Base-by-base conservation (phyloP, 768 basidiomycete species). In the Psilocybe cubensis region DNA sequence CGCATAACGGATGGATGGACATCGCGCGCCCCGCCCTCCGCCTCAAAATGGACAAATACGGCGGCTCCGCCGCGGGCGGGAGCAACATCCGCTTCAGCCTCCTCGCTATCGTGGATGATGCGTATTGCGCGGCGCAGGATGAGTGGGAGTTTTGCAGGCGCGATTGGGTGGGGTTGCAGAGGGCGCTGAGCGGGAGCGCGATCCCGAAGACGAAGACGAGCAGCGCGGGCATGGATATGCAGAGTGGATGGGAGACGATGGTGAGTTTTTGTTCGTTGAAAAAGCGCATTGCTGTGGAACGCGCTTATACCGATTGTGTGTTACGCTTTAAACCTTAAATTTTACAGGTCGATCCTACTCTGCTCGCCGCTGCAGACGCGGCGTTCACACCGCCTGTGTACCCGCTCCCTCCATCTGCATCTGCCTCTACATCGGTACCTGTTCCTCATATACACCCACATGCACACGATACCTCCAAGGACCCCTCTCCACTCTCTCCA, bases 1-100 rank as follows among this genome's bases (percentile, higher is more conserved):
- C 20, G n/a, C 47, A 51, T 53, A 56, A 65, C 14, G 68, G 62
- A 0, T 88, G 86, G 86, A 84, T 85, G 78, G 81, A 85, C 63
- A 70, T 85, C 43, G 86, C 79, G 20, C 81, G 85, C 17, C 85
- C 86, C 0, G 85, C 80, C 14, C 70, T 88, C 51, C 73, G 81
- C 31, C 76, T 80, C 72, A 85, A 85, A 66, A 88, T 88, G 85
- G 76, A 79, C 59, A 80, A 80, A 59, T 82, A 82, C 58, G 80
- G 82, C 25, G 80, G 80, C 5, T 74, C 73, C 2, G 76, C 72
- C 8, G 74, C 72, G 28, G 77, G 74, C 20, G 75, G 71, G 33
- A 68, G 66, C 44, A 79, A 85, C 55, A 85, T 86, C 53, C 76
- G 81, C 10, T 86, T 85, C 68, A 85, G 80, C 64, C 73, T 88